Percentiles rank a stretch among this genome's conserved stretches.
phyloP scores from a whole-genome alignment of 2,329 filamentous ascomycete species.

The Trichoderma atrobrunneum region DNA sequence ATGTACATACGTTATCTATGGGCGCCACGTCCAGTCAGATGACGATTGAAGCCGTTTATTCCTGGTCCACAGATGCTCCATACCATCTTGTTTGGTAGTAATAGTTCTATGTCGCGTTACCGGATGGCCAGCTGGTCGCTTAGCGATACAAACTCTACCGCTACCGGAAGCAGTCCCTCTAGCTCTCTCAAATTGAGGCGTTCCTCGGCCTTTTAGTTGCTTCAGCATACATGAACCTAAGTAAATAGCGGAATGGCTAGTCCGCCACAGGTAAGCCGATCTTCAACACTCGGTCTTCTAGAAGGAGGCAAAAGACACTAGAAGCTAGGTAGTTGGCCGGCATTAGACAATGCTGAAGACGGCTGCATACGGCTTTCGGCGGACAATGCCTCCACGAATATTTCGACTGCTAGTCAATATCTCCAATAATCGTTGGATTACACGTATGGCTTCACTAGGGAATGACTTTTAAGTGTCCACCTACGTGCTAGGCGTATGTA shows the following conservation, averaged over 20 bases:
- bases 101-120: background rate
- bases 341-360: background rate
- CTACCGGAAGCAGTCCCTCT: background rate
- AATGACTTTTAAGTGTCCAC: background rate
- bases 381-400: background rate
- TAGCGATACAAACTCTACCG: background rate
- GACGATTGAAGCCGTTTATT: background rate
- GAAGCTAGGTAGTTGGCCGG: background rate
- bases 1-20: background rate
- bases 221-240: background rate
- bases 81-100: background rate
- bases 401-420: too few species aligned
- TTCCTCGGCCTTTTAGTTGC: background rate
- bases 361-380: conserved; percentile 1
- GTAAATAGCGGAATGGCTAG: background rate
- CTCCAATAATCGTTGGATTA: background rate
- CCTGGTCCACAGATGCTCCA: background rate
- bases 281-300: background rate
- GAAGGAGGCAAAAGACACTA: background rate
- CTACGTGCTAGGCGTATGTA: background rate
- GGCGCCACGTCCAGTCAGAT: background rate
- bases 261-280: background rate
- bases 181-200: background rate
- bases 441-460: background rate
- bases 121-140: background rate